These are phyloP conservation scores for Tagetes patula DNA, from an alignment of 129 eudicot species.

Conservation along the genomic window DNA sequence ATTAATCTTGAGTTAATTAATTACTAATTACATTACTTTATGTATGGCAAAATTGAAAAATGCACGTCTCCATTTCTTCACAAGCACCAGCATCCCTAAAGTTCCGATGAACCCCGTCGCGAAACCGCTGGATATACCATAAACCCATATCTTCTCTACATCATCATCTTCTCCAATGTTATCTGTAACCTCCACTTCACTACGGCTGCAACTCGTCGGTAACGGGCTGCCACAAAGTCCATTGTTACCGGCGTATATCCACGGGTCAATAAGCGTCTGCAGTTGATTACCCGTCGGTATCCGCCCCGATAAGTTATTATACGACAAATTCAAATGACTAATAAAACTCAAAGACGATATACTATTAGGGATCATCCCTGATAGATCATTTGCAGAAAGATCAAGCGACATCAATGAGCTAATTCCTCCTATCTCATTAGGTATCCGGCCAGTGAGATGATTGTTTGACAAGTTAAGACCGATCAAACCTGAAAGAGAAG, in stretches of 20 bases:
- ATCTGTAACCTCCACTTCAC: neutral
- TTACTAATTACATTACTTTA: too few relatives aligned
- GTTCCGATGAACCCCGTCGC: slow-evolving; percentile 30
- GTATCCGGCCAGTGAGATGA: slow-evolving; percentile 36
- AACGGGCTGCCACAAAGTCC: slow-evolving; percentile 46
- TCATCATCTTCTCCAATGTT: neutral
- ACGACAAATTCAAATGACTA: slow-evolving; percentile 32
- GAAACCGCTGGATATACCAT: slow-evolving; percentile 25
- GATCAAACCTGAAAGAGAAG: slow-evolving; percentile 20
- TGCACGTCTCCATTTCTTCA: slow-evolving; percentile 18
- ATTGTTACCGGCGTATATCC: slow-evolving; percentile 34
- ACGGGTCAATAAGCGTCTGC: slow-evolving; percentile 35
- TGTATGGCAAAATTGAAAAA: neutral
- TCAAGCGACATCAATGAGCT: slow-evolving; percentile 36
- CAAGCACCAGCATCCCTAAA: slow-evolving; percentile 17
- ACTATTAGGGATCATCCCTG: slow-evolving; percentile 41
- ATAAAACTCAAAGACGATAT: slow-evolving; percentile 23
- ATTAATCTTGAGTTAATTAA: too few relatives aligned
- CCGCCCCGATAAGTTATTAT: slow-evolving; percentile 41
- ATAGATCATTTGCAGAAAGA: slow-evolving; percentile 36
- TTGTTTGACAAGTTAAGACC: slow-evolving; percentile 40
- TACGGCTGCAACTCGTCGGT: slow-evolving; percentile 25
- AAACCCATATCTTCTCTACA: slow-evolving; percentile 24
- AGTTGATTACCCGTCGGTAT: slow-evolving; percentile 43
- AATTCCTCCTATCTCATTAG: slow-evolving; percentile 34